A percentile compares a stretch with the other conserved stretches of the same genome.
These are phyloP conservation scores for Lentinula aciculospora DNA, from an alignment of 768 basidiomycete species.

Conservation along the genomic window DNA sequence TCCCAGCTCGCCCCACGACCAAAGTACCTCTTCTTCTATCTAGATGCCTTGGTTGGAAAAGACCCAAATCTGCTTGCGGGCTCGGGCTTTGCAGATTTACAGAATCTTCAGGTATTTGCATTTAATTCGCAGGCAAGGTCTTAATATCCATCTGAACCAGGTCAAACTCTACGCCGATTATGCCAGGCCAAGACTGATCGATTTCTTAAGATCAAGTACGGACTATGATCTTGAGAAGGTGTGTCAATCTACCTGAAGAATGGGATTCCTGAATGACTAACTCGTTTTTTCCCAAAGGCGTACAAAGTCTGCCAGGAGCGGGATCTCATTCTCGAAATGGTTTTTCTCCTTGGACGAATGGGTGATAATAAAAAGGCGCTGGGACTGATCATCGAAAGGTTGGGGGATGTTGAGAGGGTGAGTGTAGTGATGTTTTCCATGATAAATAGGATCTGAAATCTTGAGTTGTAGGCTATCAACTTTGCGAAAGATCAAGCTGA, in stretches of 20 bases:
- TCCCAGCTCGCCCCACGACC: constrained; percentile 74
- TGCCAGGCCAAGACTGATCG: constrained; percentile 72
- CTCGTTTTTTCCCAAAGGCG: constrained; percentile 42
- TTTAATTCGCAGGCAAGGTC: background rate
- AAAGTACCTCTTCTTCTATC: constrained; percentile 86
- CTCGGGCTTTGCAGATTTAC: constrained; percentile 71
- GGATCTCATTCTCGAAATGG: constrained; percentile 93
- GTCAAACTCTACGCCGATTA: constrained; percentile 91
- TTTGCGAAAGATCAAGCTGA: constrained; percentile 98
- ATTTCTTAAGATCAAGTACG: constrained; percentile 86
- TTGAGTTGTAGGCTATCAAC: constrained; percentile 72
- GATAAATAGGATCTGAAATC: background rate
- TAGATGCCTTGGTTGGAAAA: constrained; percentile 84
- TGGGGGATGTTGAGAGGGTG: constrained; percentile 89
- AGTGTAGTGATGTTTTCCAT: constrained; percentile 14
- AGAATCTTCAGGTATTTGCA: constrained; percentile 41
- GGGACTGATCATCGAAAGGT: constrained; percentile 88
- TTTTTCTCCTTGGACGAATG: constrained; percentile 95
- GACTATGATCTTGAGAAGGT: constrained; percentile 89
- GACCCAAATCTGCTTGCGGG: constrained; percentile 66
- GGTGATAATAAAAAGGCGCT: constrained; percentile 95
- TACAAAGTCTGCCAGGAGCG: constrained; percentile 80
- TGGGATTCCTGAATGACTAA: background rate
- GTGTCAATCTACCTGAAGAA: too few species aligned
- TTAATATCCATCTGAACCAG: constrained; percentile 24